Conservation (phyloP, 768 basidiomycete genomes). For the Candolleomyces eurysporus region DNA sequence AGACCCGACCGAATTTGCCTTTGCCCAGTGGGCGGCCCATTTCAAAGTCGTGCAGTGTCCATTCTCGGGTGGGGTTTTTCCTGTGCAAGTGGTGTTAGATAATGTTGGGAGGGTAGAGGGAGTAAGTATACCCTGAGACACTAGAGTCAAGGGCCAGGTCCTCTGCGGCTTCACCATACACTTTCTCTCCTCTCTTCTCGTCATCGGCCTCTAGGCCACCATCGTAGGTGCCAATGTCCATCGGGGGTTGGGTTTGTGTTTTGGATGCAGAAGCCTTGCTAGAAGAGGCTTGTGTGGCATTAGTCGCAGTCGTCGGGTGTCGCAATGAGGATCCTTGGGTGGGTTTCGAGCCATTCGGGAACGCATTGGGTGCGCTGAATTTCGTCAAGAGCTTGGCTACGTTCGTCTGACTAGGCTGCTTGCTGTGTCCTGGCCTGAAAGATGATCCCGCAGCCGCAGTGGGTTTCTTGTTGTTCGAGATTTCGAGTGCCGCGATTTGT, state of each 20-base stretch:
- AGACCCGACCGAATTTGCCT: slow-evolving; percentile 98
- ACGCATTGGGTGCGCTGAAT: slow-evolving; percentile 65
- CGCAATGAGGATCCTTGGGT: slow-evolving; percentile 43
- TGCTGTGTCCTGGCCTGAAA: slow-evolving; percentile 37
- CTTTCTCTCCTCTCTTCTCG: slow-evolving; percentile 70
- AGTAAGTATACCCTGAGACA: slow-evolving; percentile 50
- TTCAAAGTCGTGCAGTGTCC: slow-evolving; percentile 84
- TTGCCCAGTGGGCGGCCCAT: slow-evolving; percentile 97
- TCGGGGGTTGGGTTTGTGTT: slow-evolving; percentile 28
- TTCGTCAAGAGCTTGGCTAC: slow-evolving; percentile 74
- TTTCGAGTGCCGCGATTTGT: slow-evolving; percentile 69
- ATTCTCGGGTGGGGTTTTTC: slow-evolving; percentile 74
- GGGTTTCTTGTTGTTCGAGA: slow-evolving; percentile 43
- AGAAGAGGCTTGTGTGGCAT: slow-evolving; percentile 3
- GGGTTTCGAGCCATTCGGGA: slow-evolving; percentile 30
- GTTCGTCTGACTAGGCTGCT: slow-evolving; percentile 57
- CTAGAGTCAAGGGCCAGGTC: slow-evolving; percentile 86
- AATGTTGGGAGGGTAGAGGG: neutral
- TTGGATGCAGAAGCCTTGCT: slow-evolving; percentile 11
- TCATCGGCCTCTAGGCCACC: slow-evolving; percentile 95
- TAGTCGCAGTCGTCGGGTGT: slow-evolving; percentile 27
- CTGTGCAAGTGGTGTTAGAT: slow-evolving; percentile 29
- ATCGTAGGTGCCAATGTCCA: slow-evolving; percentile 91
- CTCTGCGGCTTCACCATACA: slow-evolving; percentile 76
- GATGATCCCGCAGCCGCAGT: slow-evolving; percentile 22